phyloP scores from a whole-genome alignment of 2,329 filamentous ascomycete genomes.

The Neoarthrinium moseri region DNA sequence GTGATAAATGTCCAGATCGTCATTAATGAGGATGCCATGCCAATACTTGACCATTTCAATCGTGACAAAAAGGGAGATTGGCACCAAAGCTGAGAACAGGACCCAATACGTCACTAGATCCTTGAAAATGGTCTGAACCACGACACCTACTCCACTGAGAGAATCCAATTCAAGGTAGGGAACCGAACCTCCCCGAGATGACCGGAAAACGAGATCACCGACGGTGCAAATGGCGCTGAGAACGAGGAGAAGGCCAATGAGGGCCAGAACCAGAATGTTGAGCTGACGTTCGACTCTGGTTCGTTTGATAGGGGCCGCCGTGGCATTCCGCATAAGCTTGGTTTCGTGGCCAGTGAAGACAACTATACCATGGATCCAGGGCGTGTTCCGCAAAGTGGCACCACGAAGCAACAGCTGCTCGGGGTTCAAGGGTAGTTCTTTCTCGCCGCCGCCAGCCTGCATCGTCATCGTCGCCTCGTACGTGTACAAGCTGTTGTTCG shows the following conservation, averaged over 20 bases:
- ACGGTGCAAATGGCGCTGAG: conserved; percentile 89
- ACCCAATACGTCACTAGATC: conserved; percentile 99
- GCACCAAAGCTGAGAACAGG: conserved; percentile 91
- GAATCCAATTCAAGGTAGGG: conserved; percentile 69
- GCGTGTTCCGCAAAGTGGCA: conserved; percentile 91
- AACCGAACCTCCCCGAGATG: conserved; percentile 60
- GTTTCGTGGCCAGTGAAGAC: conserved; percentile 98
- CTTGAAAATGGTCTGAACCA: conserved; percentile 81
- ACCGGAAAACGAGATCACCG: conserved; percentile 80
- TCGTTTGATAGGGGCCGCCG: conserved; percentile 93
- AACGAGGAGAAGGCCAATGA: conserved; percentile 78
- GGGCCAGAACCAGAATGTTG: conserved; percentile 87
- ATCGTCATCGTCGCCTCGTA: conserved; percentile 96
- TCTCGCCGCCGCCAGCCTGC: conserved; percentile 86
- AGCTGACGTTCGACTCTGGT: conserved; percentile 94
- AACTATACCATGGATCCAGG: conserved; percentile 94
- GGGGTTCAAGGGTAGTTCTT: conserved; percentile 83
- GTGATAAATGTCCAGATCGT: conserved; percentile 97
- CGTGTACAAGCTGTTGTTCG: conserved; percentile 97
- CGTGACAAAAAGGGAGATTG: conserved; percentile 96
- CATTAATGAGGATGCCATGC: conserved; percentile 96
- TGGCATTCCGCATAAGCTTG: conserved; percentile 98
- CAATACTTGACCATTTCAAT: conserved; percentile 98
- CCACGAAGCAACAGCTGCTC: conserved; percentile 92
- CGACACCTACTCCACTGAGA: conserved; percentile 50